phyloP scores from a whole-genome alignment of 179 eudicot genomes.

The Beta macrorhiza region DNA sequence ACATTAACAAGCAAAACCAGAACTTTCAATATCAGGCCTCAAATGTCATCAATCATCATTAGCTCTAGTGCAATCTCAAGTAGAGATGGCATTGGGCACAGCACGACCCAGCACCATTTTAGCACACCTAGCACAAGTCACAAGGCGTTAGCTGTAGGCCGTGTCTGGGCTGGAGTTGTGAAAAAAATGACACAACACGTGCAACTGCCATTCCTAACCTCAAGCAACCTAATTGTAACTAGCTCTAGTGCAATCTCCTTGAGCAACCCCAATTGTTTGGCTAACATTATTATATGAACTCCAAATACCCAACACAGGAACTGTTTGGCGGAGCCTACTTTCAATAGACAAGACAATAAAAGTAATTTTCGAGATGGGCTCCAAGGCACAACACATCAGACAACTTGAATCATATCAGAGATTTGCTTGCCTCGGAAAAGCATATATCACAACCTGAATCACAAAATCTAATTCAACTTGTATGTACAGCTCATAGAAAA shows the following conservation, averaged over 20 bases:
- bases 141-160: background rate
- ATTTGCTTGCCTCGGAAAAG: background rate
- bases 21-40: background rate
- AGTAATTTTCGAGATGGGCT: constrained; percentile 4
- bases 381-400: constrained; percentile 2
- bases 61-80: constrained; percentile 3
- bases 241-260: background rate
- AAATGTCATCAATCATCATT: background rate
- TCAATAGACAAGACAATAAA: background rate
- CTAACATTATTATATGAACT: background rate
- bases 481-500: constrained; percentile 5
- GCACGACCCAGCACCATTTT: background rate
- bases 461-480: background rate
- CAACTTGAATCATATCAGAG: constrained; percentile 2
- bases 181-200: background rate
- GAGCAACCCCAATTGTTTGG: background rate
- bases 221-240: background rate
- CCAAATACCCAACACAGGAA: background rate
- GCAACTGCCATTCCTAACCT: background rate
- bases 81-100: background rate
- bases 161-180: background rate
- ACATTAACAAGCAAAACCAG: background rate
- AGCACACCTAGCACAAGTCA: too few relatives aligned
- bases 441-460: background rate
- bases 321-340: background rate